Percentiles rank a stretch among this genome's conserved stretches.
These are phyloP conservation scores for Tetrahymena elliotti DNA, from an alignment of 73 alveolate species.

Conservation along the genomic window DNA sequence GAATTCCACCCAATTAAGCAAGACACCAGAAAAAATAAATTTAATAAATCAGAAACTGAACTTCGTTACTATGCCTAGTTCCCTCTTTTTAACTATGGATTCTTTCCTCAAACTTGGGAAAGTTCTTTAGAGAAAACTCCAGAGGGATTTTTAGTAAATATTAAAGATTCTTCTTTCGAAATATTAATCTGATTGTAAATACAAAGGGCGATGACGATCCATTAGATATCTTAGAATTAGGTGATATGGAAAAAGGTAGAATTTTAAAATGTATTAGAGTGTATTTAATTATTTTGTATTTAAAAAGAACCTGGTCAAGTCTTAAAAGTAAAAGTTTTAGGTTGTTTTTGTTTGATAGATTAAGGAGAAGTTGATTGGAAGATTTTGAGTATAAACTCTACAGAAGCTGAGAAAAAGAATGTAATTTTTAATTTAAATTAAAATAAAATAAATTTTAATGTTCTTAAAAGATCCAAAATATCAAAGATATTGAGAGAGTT, in stretches of 20 bases:
- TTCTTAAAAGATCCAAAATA: neutral
- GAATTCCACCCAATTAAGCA: conserved; percentile 65
- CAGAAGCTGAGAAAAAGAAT: conserved; percentile 28
- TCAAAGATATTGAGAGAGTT: conserved; percentile 25
- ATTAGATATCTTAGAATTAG: conserved; percentile 67
- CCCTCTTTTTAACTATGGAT: conserved; percentile 78
- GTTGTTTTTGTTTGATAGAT: conserved; percentile 80
- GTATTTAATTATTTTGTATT: neutral
- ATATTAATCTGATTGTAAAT: neutral
- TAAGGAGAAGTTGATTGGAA: conserved; percentile 89
- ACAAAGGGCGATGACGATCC: conserved; percentile 83
- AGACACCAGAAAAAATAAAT: conserved; percentile 57
- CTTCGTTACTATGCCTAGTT: conserved; percentile 60
- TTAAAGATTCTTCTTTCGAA: neutral
- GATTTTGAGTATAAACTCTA: conserved; percentile 45
- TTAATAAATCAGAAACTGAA: conserved; percentile 50
- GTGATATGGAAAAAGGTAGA: neutral
- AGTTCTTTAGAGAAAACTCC: conserved; percentile 31
- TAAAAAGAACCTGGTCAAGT: conserved; percentile 35
- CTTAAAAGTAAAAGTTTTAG: conserved; percentile 56
- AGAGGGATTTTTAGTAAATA: conserved; percentile 15
- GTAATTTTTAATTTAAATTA: neutral
- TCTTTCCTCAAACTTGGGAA: conserved; percentile 89
- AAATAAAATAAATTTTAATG: neutral
- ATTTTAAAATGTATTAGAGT: neutral